phyloP scores from a whole-genome alignment of 192 early-diverging fungal species.

The Lobulomyces angularis region DNA sequence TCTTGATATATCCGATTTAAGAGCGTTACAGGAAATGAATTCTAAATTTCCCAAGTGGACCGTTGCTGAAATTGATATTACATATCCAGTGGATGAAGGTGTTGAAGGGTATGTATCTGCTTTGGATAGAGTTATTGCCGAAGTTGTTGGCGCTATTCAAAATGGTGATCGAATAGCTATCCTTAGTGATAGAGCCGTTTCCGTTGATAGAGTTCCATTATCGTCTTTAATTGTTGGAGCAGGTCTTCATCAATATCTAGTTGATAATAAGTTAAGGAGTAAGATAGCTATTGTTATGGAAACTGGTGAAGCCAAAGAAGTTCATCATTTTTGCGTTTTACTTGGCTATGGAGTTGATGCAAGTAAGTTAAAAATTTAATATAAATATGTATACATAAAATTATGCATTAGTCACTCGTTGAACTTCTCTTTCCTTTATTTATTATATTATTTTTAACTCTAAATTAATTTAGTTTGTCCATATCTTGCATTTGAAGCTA shows the following conservation, averaged over 20 bases:
- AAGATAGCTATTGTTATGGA: constrained; percentile 80
- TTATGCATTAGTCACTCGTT: too few relatives aligned
- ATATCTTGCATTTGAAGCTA: constrained; percentile 79
- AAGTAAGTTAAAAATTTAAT: too few relatives aligned
- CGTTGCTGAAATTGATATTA: constrained; percentile 75
- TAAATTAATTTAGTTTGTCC: constrained; percentile 78
- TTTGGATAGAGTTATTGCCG: constrained; percentile 76
- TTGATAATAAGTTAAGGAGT: constrained; percentile 75
- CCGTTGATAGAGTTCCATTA: constrained; percentile 57
- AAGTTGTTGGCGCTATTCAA: constrained; percentile 70
- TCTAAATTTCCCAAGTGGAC: constrained; percentile 58
- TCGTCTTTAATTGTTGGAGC: constrained; percentile 80
- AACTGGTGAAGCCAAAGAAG: constrained; percentile 87
- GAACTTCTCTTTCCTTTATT: too few relatives aligned
- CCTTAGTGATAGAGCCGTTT: constrained; percentile 61
- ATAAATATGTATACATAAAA: too few relatives aligned
- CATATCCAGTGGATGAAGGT: constrained; percentile 64
- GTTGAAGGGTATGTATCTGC: constrained; percentile 59
- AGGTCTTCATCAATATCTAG: constrained; percentile 87
- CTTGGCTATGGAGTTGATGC: constrained; percentile 93
- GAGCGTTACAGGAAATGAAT: constrained; percentile 61
- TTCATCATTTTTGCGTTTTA: constrained; percentile 90
- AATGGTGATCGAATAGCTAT: constrained; percentile 71
- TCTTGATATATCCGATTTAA: constrained; percentile 69
- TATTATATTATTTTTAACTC: too few relatives aligned